Base-by-base conservation (phyloP, 2,329 filamentous ascomycete species). In the Geosmithia flava region DNA sequence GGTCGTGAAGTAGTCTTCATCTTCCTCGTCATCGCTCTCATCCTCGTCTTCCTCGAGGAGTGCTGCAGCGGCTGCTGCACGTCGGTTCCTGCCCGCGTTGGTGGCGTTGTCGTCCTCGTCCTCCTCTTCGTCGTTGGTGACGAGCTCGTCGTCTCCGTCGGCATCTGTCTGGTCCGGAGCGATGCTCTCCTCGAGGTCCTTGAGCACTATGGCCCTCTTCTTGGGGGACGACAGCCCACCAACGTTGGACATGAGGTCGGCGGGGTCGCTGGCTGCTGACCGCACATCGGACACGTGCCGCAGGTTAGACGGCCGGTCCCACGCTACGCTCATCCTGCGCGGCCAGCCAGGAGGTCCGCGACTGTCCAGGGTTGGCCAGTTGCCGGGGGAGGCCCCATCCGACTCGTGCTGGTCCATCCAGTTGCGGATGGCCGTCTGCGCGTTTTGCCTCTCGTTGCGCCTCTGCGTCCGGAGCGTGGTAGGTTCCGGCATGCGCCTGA, bases 71-170 rank as follows among this genome's bases (percentile, higher is more conserved):
- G 17, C 15, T 20, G 42, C 15, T 11, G 33, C 33, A 5, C 6
- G 54, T 41, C 55, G 54, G 47, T 61, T 62, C 49, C 66, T 59
- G 17, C 58, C 60, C n/a, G 59, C 61, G 54, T 74, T 44, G 2
- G 42, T 44, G 42, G 20, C 42, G 15, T 44, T 44, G 16, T 37
- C 33, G 15, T 72, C 69, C 46, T 80, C 73, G 48, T 78, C 76
- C 42, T 83, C 76, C 30, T 81, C 80, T 49, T 90, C 85, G 49
- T 88, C 85, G 49, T 89, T 86, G 3, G 85, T 90, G 13, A 86
- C 76, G n/a, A 90, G 70, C 62, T 96, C 90, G 56, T 95, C 90
- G 57, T 96, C 90, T 1, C 88, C 87, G 59, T 95, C 88, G 7
- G 83, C 87, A 57, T 93, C 87, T 0, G 86, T 89, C 50, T 89